Base-by-base conservation (phyloP, 768 basidiomycete species). In the Podaxis carcinomalis region DNA sequence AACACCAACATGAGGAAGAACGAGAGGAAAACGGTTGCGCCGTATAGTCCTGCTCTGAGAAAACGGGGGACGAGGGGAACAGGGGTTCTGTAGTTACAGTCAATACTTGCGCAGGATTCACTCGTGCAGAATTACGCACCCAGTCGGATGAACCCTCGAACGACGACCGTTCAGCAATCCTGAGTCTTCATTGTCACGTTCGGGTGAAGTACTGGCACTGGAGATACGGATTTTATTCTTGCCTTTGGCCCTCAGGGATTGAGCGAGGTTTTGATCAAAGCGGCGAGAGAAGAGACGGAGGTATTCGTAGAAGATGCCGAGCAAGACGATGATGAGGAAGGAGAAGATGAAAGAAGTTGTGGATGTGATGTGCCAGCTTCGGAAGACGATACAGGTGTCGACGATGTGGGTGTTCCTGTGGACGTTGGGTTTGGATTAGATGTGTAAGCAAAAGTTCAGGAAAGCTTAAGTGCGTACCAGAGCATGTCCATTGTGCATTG, bases 1-100 rank as follows among this genome's bases (percentile, higher is more conserved):
- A 93, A 95, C 42, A 96, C 87, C 61, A 97, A 78, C 94, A 97
- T 97, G 70, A 93, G 83, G 83, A 93, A 92, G 79, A 90, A 91
- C 37, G 91, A 91, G 61, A 93, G 72, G 72, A 88, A 88, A 21
- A 93, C 85, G 2, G 84, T 84, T 3, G 79, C 73, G n/a, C 88
- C 92, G 67, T 95, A 96, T 39, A 93, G 70, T 1, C 70, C 66
- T 5, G 92, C 89, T 25, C 92, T 81, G 47, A 87, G 66, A n/a
- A 78, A 62, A 23, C 88, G 84, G 42, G 78, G 73, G 6, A 74
- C 56, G 23, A 74, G 61, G 0, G 87, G 86, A 0, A 89, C 79
- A 9, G 76, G 75, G 7, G 75, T 76, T 19, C 87, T 88, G 63
- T 11, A 42, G 19, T 37, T 56, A 52, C 28, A 2, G 46, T 35